Percentiles rank a stretch among this genome's conserved stretches.
These are phyloP conservation scores for Pyrrhoderma noxium DNA, from an alignment of 1,284 basidiomycete genomes.

Conservation along the genomic window DNA sequence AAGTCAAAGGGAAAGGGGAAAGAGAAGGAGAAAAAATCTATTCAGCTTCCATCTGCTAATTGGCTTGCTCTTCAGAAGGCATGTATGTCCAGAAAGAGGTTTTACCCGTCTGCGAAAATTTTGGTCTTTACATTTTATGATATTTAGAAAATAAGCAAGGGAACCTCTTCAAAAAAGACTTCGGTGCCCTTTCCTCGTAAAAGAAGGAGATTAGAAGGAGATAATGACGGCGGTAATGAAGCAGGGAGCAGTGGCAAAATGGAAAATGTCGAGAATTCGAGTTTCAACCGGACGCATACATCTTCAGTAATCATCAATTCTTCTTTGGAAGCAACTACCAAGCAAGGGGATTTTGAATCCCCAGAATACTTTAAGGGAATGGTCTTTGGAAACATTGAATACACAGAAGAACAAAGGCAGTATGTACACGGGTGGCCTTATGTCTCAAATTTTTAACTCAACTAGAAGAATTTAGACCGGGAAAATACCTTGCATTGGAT, in stretches of 20 bases:
- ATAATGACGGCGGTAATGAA: neutral
- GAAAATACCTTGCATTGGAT: constrained; percentile 80
- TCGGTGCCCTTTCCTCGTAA: constrained; percentile 3
- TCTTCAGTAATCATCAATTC: neutral
- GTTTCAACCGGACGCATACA: too few relatives aligned
- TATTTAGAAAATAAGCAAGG: constrained; percentile 6
- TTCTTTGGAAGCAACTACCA: neutral
- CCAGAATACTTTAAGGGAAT: constrained; percentile 40
- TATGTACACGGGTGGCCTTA: constrained; percentile 28
- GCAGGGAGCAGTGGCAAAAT: constrained; percentile 2
- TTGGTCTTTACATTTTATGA: neutral
- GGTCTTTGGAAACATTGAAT: constrained; percentile 41
- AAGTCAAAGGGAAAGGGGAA: constrained; percentile 11
- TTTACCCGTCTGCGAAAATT: neutral
- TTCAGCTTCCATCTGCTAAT: constrained; percentile 36
- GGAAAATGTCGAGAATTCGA: neutral
- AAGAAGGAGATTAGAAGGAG: neutral
- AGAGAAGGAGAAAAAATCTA: constrained; percentile 5
- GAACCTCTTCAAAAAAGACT: neutral
- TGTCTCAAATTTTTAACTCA: neutral
- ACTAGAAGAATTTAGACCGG: constrained; percentile 41
- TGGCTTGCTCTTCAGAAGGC: constrained; percentile 46
- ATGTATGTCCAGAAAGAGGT: constrained; percentile 15
- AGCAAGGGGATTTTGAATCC: constrained; percentile 23
- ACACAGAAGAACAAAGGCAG: constrained; percentile 36